A percentile compares a stretch with the other conserved stretches of the same genome.
Conservation (phyloP, 2,329 filamentous ascomycete genomes). For the Talaromyces sp. region DNA sequence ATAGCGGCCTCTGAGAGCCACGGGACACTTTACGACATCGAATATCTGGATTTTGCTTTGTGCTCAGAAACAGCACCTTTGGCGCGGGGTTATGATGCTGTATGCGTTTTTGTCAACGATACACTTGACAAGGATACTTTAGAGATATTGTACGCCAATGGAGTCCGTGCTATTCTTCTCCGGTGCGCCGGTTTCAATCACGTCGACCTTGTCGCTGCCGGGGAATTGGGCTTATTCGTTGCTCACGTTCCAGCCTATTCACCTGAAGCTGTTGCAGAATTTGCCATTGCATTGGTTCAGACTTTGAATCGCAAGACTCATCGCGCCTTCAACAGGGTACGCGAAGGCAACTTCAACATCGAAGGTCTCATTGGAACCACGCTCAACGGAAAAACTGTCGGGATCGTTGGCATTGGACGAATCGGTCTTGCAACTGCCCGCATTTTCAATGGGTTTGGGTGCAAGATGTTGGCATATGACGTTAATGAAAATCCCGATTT, state of each 20-base stretch:
- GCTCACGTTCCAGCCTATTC: constrained; percentile 68
- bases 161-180: constrained; percentile 60
- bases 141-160: constrained; percentile 48
- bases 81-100: constrained; percentile 53
- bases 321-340: constrained; percentile 65
- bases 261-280: constrained; percentile 69
- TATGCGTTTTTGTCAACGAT: constrained; percentile 71
- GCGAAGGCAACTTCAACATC: constrained; percentile 67
- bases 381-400: constrained; percentile 62
- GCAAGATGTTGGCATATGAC: constrained; percentile 61
- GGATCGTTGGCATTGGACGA: constrained; percentile 63
- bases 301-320: constrained; percentile 68
- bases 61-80: constrained; percentile 57
- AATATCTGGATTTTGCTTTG: constrained; percentile 61
- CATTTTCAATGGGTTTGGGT: constrained; percentile 66
- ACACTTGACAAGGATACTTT: constrained; percentile 54
- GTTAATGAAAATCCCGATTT: constrained; percentile 55
- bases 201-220: constrained; percentile 59
- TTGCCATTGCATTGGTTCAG: constrained; percentile 65
- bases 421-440: constrained; percentile 63
- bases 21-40: constrained; percentile 44
- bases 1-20: constrained; percentile 32
- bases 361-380: constrained; percentile 60
- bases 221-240: constrained; percentile 58
- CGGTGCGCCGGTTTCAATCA: constrained; percentile 70